Percentiles rank a stretch among this genome's conserved stretches.
phyloP scores from a whole-genome alignment of 345 rosid species.

The Populus pruinosa region DNA sequence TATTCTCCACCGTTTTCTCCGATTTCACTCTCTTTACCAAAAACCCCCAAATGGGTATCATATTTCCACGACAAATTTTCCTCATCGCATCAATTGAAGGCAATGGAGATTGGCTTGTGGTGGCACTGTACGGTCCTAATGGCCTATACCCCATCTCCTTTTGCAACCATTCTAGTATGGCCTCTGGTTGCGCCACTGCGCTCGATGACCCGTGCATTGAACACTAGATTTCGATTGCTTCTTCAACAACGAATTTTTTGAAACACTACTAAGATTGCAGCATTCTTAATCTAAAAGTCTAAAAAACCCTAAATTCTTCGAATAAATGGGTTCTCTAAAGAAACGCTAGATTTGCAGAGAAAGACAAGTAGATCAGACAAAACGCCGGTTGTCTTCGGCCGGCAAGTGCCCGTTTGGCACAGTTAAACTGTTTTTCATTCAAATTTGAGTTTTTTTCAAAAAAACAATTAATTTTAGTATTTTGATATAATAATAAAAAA shows the following conservation, averaged over 20 bases:
- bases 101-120: constrained; percentile 46
- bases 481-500: too few species aligned
- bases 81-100: constrained; percentile 68
- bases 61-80: constrained; percentile 77
- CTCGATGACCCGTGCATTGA: constrained; percentile 22
- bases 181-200: constrained; percentile 57
- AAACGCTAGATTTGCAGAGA: neutral
- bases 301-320: neutral
- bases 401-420: neutral
- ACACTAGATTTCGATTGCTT: neutral
- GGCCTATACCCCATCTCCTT: constrained; percentile 90
- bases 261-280: neutral
- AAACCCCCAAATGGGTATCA: constrained; percentile 75
- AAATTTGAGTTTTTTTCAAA: too few species aligned
- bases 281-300: neutral
- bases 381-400: neutral
- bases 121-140: constrained; percentile 56
- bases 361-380: constrained; percentile 19
- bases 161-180: constrained; percentile 73
- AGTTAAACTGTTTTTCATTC: too few species aligned
- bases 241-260: neutral
- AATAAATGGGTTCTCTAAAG: too few species aligned
- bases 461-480: too few species aligned
- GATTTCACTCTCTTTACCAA: constrained; percentile 71
- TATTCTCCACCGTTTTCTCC: constrained; percentile 75